These are phyloP conservation scores for Colletotrichum chrysophilum DNA, from an alignment of 2,329 filamentous ascomycete species.

Conservation along the genomic window DNA sequence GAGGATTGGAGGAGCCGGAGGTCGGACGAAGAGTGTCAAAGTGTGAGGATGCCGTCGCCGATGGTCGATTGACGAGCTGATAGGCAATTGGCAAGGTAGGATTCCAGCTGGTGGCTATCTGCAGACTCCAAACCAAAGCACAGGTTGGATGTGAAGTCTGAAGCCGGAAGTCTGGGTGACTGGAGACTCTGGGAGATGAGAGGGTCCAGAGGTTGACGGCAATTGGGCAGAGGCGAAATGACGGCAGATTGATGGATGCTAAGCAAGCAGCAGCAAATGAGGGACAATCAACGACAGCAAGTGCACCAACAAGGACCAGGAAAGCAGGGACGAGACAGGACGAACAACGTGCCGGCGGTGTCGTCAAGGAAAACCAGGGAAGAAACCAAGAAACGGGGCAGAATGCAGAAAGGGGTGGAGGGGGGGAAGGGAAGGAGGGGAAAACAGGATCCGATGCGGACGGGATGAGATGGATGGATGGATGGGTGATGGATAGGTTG, in stretches of 20 bases:
- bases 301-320: neutral
- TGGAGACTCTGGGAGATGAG: conserved; percentile 13
- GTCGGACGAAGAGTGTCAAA: neutral
- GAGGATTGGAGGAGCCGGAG: neutral
- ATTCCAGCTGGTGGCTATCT: neutral
- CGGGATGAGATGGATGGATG: neutral
- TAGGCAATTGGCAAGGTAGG: neutral
- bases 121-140: neutral
- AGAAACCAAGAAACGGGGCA: neutral
- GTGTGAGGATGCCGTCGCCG: neutral
- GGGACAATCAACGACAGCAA: conserved; percentile 3
- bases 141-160: neutral
- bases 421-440: neutral
- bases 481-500: neutral
- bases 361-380: conserved; percentile 6
- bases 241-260: conserved; percentile 18
- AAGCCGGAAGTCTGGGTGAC: neutral
- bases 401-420: neutral
- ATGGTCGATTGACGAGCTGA: neutral
- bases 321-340: conserved; percentile 18
- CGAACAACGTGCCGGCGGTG: conserved; percentile 20
- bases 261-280: conserved; percentile 17
- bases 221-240: conserved; percentile 18
- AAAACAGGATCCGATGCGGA: conserved; percentile 7
- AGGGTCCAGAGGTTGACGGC: conserved; percentile 1